Evolutionary conservation across 2,329 filamentous ascomycete genomes (phyloP).

Genomic region (Ilyonectria sp.): DNA sequence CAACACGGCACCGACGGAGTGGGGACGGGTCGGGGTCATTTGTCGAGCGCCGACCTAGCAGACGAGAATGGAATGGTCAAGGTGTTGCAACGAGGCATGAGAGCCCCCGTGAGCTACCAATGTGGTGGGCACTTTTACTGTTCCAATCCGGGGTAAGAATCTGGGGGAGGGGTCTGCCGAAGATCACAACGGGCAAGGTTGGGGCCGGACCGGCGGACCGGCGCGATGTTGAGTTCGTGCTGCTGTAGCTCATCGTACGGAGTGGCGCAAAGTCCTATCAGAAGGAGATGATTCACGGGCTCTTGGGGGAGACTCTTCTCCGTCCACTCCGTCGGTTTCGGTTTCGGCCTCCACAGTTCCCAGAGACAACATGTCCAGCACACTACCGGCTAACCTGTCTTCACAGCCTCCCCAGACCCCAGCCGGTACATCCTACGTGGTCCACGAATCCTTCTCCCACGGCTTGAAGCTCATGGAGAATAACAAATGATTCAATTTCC

Average conservation of each 20-base stretch:
- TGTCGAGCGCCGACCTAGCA: background rate
- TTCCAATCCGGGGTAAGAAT: background rate
- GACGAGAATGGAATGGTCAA: background rate
- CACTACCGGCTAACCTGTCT: background rate
- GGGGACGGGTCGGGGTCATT: constrained; percentile 1
- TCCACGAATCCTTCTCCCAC: background rate
- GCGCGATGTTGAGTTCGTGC: background rate
- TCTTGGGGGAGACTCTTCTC: background rate
- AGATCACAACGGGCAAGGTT: background rate
- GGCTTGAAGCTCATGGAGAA: background rate
- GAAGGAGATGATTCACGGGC: background rate
- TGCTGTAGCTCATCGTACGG: background rate
- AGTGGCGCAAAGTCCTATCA: background rate
- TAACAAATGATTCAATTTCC: background rate
- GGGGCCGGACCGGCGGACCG: background rate
- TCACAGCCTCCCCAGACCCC: background rate
- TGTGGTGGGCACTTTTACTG: background rate
- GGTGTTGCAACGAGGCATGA: background rate
- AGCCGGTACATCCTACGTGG: background rate
- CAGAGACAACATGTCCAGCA: constrained; percentile 2
- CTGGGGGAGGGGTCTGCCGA: background rate
- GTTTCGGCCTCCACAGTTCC: background rate
- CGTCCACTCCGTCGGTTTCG: background rate
- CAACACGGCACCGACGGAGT: background rate
- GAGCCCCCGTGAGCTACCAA: background rate